A percentile compares a stretch with the other conserved stretches of the same genome.
Conservation (phyloP, 2,329 filamentous ascomycete genomes). For the Dothideomycetes sp. region DNA sequence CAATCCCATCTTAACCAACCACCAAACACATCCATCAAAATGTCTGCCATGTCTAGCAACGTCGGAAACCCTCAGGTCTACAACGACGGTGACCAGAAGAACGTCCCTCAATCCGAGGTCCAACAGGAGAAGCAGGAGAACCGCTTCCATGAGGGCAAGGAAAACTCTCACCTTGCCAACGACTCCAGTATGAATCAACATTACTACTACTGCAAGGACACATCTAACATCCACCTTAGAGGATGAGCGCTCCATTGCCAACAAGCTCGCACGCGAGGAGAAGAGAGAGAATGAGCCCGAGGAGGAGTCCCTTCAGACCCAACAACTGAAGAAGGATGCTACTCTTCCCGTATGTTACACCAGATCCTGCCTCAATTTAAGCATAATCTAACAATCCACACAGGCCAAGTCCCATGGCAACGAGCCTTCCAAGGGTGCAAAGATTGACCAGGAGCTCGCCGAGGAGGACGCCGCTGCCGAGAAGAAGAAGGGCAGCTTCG, state of each 20-base stretch:
- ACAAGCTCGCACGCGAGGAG: constrained; percentile 56
- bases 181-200: constrained; percentile 54
- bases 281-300: constrained; percentile 37
- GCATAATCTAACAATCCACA: constrained; percentile 1
- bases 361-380: background rate
- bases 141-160: constrained; percentile 61
- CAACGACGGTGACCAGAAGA: constrained; percentile 60
- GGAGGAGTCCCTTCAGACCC: constrained; percentile 23
- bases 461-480: constrained; percentile 57
- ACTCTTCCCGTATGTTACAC: constrained; percentile 30
- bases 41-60: constrained; percentile 45
- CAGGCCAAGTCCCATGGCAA: constrained; percentile 58
- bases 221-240: constrained; percentile 33
- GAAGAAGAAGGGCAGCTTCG: constrained; percentile 45
- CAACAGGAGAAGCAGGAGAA: constrained; percentile 37
- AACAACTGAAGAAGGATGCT: constrained; percentile 46
- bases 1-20: no score
- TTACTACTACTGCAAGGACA: background rate
- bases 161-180: constrained; percentile 54
- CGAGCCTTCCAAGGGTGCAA: constrained; percentile 59
- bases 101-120: constrained; percentile 43
- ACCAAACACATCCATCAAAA: constrained; percentile 19
- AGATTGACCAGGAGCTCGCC: constrained; percentile 58
- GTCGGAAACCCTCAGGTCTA: constrained; percentile 59
- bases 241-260: constrained; percentile 61